Conservation (phyloP, 2,329 filamentous ascomycete species). For the Xylaria polymorpha region DNA sequence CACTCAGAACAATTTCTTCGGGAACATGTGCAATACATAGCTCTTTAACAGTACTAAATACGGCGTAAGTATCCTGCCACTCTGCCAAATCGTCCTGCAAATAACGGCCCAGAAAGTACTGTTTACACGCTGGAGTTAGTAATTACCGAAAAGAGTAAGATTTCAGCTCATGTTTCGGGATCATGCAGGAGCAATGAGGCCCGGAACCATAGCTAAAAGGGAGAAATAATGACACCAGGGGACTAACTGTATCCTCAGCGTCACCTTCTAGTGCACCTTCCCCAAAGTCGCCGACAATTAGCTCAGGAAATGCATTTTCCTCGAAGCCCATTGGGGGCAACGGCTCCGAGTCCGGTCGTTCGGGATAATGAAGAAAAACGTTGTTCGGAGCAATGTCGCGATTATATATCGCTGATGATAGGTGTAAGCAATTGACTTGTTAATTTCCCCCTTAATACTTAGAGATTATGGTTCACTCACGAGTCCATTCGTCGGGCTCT, state of each 20-base stretch:
- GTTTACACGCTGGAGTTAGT: no score
- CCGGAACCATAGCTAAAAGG: no score
- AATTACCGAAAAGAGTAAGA: no score
- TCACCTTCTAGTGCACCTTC: background rate
- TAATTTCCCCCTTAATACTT: background rate
- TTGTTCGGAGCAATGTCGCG: conserved; percentile 9
- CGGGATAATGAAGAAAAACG: conserved; percentile 26
- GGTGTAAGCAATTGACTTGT: background rate
- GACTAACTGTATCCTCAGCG: no score
- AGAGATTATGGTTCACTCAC: conserved; percentile 15
- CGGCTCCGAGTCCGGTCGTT: background rate
- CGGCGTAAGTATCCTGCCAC: conserved; percentile 24
- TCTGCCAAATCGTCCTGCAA: background rate
- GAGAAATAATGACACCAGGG: no score
- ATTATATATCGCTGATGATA: conserved; percentile 14
- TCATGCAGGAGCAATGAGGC: no score
- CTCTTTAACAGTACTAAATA: background rate
- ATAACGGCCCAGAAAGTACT: background rate
- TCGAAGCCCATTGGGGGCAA: conserved; percentile 1
- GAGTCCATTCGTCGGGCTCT: background rate
- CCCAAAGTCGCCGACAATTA: conserved; percentile 23
- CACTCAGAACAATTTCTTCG: no score
- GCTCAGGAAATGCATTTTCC: conserved; percentile 27
- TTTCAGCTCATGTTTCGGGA: no score
- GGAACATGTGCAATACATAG: background rate